phyloP scores from a whole-genome alignment of 2,329 filamentous ascomycete species.

The Ilyonectria sp. region DNA sequence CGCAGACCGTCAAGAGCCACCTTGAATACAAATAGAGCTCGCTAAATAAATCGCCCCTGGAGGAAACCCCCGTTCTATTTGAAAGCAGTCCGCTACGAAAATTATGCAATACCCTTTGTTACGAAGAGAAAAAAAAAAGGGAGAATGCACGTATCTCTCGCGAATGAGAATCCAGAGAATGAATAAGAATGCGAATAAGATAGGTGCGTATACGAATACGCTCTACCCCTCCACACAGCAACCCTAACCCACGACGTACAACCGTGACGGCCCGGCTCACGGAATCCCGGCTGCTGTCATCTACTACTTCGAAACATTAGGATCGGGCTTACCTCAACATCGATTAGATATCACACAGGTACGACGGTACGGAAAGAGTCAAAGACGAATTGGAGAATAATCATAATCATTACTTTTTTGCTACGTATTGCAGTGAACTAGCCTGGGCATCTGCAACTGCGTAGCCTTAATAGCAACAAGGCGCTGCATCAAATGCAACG shows the following conservation, averaged over 20 bases:
- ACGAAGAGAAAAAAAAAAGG: neutral
- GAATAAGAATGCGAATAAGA: slow-evolving; percentile 31
- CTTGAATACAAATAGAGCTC: neutral
- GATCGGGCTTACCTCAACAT: neutral
- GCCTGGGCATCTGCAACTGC: slow-evolving; percentile 18
- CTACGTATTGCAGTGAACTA: slow-evolving; percentile 36
- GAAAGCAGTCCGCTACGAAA: neutral
- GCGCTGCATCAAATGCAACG: slow-evolving; percentile 33
- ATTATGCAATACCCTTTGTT: neutral
- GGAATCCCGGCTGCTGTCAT: slow-evolving; percentile 17
- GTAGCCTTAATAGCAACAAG: slow-evolving; percentile 4
- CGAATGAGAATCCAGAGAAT: slow-evolving; percentile 4
- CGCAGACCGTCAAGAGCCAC: neutral
- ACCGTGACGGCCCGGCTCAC: slow-evolving; percentile 5
- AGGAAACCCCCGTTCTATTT: neutral
- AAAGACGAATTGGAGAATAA: neutral
- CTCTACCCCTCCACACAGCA: neutral
- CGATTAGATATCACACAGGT: neutral
- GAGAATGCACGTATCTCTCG: neutral
- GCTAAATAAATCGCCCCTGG: neutral
- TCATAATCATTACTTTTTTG: slow-evolving; percentile 36
- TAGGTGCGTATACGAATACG: slow-evolving; percentile 29
- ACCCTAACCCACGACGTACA: slow-evolving; percentile 17
- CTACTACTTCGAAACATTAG: neutral
- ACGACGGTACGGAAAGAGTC: too few relatives aligned